Conservation (phyloP, 768 basidiomycete genomes). For the Lactarius indigo region DNA sequence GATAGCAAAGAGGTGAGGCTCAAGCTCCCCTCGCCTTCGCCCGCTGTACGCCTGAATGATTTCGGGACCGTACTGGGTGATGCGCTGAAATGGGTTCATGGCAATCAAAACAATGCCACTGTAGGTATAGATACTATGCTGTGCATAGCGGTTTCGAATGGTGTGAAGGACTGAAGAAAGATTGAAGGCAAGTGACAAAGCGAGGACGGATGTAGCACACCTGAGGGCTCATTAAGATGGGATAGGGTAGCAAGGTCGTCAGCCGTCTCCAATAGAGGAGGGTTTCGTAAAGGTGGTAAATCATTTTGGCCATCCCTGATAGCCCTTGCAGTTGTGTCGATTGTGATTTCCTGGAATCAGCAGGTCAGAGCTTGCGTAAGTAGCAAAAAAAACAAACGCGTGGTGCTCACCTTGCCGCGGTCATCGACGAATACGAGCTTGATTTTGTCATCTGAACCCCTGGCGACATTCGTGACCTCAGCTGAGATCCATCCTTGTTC, state of each 20-base stretch:
- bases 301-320: constrained; percentile 76
- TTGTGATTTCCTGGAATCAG: constrained; percentile 59
- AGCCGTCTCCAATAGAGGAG: constrained; percentile 91
- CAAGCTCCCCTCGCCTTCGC: constrained; percentile 86
- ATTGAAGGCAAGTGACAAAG: constrained; percentile 5
- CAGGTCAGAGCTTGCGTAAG: constrained; percentile 7
- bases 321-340: constrained; percentile 76
- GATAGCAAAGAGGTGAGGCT: constrained; percentile 97
- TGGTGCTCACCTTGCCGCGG: constrained; percentile 72
- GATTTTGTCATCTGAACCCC: constrained; percentile 67
- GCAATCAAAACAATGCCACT: constrained; percentile 98
- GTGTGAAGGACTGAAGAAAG: constrained; percentile 78
- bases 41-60: constrained; percentile 97
- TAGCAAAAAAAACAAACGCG: constrained; percentile 18
- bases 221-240: constrained; percentile 96
- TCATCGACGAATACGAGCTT: constrained; percentile 86
- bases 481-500: constrained; percentile 93
- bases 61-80: constrained; percentile 94
- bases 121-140: constrained; percentile 98
- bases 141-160: constrained; percentile 93
- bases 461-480: constrained; percentile 66
- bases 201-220: constrained; percentile 41
- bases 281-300: constrained; percentile 93
- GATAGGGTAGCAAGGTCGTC: constrained; percentile 98
- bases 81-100: constrained; percentile 97